Conservation (phyloP, 257 asterid species). For the Haberlea rhodopensis region DNA sequence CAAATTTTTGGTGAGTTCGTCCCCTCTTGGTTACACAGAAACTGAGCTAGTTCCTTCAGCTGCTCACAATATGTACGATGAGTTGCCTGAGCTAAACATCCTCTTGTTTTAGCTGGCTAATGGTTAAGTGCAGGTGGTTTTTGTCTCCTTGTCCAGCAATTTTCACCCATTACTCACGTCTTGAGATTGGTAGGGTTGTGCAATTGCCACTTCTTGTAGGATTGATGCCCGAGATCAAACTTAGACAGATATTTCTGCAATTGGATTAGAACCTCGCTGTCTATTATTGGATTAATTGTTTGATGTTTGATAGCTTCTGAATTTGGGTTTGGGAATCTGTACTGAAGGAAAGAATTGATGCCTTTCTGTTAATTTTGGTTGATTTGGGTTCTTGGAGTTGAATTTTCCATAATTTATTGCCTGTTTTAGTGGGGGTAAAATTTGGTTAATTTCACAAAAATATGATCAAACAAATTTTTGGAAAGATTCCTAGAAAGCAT, state of each 20-base stretch:
- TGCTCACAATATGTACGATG: no score
- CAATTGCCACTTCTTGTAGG: slow-evolving; percentile 29
- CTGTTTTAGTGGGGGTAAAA: slow-evolving; percentile 19
- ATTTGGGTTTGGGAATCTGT: slow-evolving; percentile 26
- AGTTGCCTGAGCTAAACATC: no score
- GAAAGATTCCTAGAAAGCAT: slow-evolving; percentile 73
- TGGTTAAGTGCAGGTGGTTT: no score
- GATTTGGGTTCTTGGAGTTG: slow-evolving; percentile 27
- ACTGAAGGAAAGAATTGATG: slow-evolving; percentile 23
- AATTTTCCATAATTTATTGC: no score
- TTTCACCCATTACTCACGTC: no score
- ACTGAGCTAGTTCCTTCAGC: no score
- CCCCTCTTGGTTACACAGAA: no score
- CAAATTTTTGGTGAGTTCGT: no score
- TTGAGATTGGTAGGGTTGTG: no score
- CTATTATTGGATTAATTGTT: slow-evolving; percentile 13
- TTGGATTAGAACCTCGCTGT: no score
- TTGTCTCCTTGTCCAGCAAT: no score
- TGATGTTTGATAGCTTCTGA: slow-evolving; percentile 22
- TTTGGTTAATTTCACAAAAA: slow-evolving; percentile 27
- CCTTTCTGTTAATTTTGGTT: slow-evolving; percentile 20
- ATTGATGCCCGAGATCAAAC: slow-evolving; percentile 26
- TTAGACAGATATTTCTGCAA: slow-evolving; percentile 14
- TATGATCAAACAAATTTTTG: slow-evolving; percentile 74
- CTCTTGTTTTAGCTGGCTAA: slow-evolving; percentile 32